Evolutionary conservation across 805 yeast genomes (phyloP), one percentile per base, ranked within the genome.

Genomic region (Hanseniaspora lachancei): DNA sequence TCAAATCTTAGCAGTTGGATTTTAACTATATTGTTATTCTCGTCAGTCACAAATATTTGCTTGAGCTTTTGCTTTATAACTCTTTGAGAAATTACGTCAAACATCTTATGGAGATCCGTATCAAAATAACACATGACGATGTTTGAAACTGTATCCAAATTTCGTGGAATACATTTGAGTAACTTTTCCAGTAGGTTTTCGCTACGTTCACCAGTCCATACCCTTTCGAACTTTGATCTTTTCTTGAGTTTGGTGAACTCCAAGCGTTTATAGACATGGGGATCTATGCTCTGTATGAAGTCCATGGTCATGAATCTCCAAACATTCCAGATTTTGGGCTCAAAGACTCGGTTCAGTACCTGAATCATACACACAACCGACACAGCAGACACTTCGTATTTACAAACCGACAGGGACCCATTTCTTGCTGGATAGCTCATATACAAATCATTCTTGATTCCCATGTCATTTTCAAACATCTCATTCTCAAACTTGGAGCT

Each of bases 241-340:
- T 46, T 18, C 12, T 46, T 46, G 10, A 46, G 21, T 20, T 20
- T 46, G 2, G 40, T 20, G 12, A 53, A n/a, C 12, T 44, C 29
- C 4, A 53, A 13, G 16, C 56, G 32, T 29, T 46, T 39, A n/a
- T 46, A 53, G 12, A 38, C 35, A 12, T n/a, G 6, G 10, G 47
- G 20, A 32, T 53, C 56, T 24, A 53, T 44, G 12, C 36, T 34
- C 4, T 36, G 21, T 3, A 53, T 2, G 15, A 38, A 53, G 16
- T 52, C 43, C 38, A 46, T 44, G 1, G 47, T 27, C 29, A 53
- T 23, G 16, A 46, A 12, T 20, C 32, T 53, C 56, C 56, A 53
- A 7, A 53, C 23, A 2, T 39, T 38, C 18, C 20, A 21, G 5
- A 53, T 16, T 10, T 9, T 24, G 2, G 46, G 36, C 9, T 46